phyloP scores from a whole-genome alignment of 768 basidiomycete species.

The Tephrocybe sp. region DNA sequence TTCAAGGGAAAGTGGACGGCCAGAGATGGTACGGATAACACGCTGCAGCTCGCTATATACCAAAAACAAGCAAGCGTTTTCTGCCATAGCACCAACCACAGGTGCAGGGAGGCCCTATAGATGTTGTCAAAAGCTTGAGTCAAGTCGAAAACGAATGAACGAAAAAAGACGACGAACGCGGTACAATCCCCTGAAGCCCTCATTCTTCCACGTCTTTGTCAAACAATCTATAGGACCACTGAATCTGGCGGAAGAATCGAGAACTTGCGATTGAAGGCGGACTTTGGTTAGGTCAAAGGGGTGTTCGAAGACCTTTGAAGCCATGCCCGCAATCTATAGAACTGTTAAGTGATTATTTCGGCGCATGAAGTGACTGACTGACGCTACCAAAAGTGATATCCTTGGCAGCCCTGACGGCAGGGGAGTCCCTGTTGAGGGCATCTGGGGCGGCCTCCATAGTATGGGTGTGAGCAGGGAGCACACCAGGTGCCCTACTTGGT shows the following conservation, averaged over 20 bases:
- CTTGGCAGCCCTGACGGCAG: conserved; percentile 14
- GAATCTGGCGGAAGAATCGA: conserved; percentile 54
- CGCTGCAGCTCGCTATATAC: conserved; percentile 78
- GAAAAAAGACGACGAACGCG: conserved; percentile 51
- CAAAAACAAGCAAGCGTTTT: conserved; percentile 87
- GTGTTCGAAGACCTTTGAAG: conserved; percentile 82
- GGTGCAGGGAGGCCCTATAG: conserved; percentile 86
- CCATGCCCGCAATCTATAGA: conserved; percentile 76
- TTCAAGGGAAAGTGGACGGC: conserved; percentile 39
- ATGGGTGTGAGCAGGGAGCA: neutral
- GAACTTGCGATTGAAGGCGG: conserved; percentile 86
- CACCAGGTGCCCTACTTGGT: conserved; percentile 6
- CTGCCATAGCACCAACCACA: conserved; percentile 86
- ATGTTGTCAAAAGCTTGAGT: neutral
- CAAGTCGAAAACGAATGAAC: neutral
- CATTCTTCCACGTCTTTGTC: conserved; percentile 71
- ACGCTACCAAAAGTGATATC: conserved; percentile 25
- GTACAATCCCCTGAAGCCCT: conserved; percentile 85
- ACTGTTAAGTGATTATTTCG: neutral
- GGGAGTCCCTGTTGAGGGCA: conserved; percentile 18
- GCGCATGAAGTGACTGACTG: neutral
- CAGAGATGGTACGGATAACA: conserved; percentile 40
- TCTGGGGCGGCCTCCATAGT: conserved; percentile 20
- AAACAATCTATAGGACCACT: conserved; percentile 88
- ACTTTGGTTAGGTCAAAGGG: conserved; percentile 97